A percentile compares a stretch with the other conserved stretches of the same genome.
Evolutionary conservation across 192 early-diverging fungal species (phyloP).

Genomic region (Backusella psychrophila): DNA sequence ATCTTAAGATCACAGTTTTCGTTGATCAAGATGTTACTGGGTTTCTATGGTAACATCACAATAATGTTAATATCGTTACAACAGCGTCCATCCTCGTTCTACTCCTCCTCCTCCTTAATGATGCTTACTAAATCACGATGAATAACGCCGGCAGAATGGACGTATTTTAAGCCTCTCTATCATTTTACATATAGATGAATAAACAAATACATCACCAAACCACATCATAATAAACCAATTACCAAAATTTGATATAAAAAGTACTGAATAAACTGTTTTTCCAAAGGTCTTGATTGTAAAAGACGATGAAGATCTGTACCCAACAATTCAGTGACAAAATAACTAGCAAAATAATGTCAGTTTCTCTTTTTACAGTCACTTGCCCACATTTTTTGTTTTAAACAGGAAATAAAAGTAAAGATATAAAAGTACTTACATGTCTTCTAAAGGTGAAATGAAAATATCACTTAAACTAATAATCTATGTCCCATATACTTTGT

Average conservation of each 20-base stretch:
- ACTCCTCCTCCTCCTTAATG: not conserved
- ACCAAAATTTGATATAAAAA: conserved; percentile 95
- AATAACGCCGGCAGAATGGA: conserved; percentile 94
- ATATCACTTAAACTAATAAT: conserved; percentile 92
- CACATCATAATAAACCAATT: not conserved
- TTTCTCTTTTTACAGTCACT: not conserved
- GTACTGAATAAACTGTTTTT: conserved; percentile 96
- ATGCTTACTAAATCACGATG: conserved; percentile 84
- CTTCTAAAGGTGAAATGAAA: conserved; percentile 90
- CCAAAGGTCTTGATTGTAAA: conserved; percentile 83
- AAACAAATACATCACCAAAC: not conserved
- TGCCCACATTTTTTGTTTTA: too few species aligned
- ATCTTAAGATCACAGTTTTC: conserved; percentile 99
- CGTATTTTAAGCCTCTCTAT: conserved; percentile 85
- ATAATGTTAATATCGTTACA: not conserved
- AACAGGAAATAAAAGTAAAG: too few species aligned
- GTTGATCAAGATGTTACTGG: conserved; percentile 95
- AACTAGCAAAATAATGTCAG: conserved; percentile 39
- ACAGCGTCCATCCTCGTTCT: not conserved
- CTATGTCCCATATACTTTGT: conserved; percentile 28
- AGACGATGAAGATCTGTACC: conserved; percentile 96
- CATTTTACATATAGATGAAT: not conserved
- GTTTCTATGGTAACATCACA: conserved; percentile 56
- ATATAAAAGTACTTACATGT: conserved; percentile 60
- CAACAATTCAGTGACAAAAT: conserved; percentile 95